phyloP scores from a whole-genome alignment of 352 stramenopile species.

The Globisporangium paroecandrum region DNA sequence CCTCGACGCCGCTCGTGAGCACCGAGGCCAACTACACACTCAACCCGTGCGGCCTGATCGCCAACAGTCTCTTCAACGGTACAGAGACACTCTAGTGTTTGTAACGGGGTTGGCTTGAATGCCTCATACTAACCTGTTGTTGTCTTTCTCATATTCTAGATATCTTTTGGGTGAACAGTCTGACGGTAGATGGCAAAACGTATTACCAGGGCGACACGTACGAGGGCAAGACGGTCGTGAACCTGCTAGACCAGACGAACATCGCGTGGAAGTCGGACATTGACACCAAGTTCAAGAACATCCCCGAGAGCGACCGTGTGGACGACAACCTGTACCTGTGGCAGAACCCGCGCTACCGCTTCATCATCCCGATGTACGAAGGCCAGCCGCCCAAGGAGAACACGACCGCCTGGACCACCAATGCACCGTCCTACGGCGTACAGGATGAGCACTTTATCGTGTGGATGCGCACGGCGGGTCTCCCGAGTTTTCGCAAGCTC shows the following conservation, averaged over 20 bases:
- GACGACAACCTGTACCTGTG: conserved; percentile 66
- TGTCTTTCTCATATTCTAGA: conserved; percentile 28
- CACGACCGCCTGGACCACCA: conserved; percentile 77
- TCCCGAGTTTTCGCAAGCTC: conserved; percentile 99
- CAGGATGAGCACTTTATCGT: conserved; percentile 99
- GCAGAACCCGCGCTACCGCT: conserved; percentile 82
- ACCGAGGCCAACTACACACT: conserved; percentile 56
- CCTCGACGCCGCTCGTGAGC: conserved; percentile 27
- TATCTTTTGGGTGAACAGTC: conserved; percentile 84
- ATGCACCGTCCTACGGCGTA: conserved; percentile 79
- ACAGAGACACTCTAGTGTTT: neutral
- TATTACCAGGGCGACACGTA: conserved; percentile 74
- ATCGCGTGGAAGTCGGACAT: conserved; percentile 98
- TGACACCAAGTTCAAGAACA: conserved; percentile 96
- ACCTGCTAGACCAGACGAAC: conserved; percentile 91
- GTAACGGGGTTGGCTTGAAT: neutral
- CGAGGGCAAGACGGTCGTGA: conserved; percentile 52
- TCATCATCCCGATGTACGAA: conserved; percentile 69
- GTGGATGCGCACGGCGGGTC: conserved; percentile 98
- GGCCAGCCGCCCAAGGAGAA: conserved; percentile 58
- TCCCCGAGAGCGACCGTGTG: conserved; percentile 38
- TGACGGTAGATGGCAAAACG: conserved; percentile 34
- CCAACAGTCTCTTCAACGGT: conserved; percentile 98
- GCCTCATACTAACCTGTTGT: neutral
- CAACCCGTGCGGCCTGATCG: conserved; percentile 98